These are phyloP conservation scores for Pinus tabuliformis DNA, from an alignment of 75 land plant species.

Conservation along the genomic window DNA sequence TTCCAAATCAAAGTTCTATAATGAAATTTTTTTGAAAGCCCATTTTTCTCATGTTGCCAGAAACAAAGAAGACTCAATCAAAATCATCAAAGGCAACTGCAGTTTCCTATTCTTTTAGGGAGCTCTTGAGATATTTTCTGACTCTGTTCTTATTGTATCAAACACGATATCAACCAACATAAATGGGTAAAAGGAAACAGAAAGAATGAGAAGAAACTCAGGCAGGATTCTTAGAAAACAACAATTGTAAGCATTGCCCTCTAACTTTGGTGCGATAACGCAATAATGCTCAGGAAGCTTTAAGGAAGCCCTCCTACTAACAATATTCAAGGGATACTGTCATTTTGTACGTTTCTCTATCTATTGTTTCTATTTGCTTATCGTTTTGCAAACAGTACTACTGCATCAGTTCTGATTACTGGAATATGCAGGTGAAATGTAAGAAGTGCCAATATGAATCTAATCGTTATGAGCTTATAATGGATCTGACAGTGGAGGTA, in stretches of 20 bases:
- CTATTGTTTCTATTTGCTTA: not conserved
- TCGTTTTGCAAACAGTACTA: not conserved
- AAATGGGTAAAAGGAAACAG: not conserved
- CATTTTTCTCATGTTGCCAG: not conserved
- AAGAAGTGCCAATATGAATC: constrained; percentile 64
- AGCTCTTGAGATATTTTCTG: not conserved
- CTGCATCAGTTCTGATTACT: not conserved
- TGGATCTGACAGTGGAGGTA: constrained; percentile 96
- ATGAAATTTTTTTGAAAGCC: not conserved
- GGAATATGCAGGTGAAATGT: constrained; percentile 59
- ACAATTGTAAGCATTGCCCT: not conserved
- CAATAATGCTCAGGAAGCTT: not conserved
- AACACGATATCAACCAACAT: not conserved
- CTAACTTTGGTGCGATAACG: not conserved
- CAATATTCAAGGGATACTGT: not conserved
- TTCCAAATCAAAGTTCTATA: not conserved
- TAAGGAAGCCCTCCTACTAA: not conserved
- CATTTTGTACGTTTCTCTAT: not conserved
- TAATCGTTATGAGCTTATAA: constrained; percentile 83
- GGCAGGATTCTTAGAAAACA: not conserved
- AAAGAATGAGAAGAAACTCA: not conserved
- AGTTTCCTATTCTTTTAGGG: not conserved
- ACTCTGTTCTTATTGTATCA: not conserved
- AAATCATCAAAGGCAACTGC: not conserved
- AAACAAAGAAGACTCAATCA: not conserved